These are phyloP conservation scores for Zea luxurians DNA, from an alignment of 176 grass and related monocot species.

Conservation along the genomic window DNA sequence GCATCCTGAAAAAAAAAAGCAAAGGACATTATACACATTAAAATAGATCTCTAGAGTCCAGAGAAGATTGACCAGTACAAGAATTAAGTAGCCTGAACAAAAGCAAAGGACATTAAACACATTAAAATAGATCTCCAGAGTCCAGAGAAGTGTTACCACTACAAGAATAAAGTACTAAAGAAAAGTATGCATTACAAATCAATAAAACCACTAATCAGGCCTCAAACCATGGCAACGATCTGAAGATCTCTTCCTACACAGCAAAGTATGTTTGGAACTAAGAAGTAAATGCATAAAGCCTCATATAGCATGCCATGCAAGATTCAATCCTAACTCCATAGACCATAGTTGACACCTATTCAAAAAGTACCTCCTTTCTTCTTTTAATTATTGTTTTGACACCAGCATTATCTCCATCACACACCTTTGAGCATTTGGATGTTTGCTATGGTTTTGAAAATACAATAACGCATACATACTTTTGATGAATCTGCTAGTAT, in stretches of 20 bases:
- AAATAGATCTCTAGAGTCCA: conserved; percentile 15
- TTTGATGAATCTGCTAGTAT: neutral
- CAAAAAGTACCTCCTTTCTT: neutral
- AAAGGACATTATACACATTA: conserved; percentile 2
- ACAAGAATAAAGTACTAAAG: neutral
- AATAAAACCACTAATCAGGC: neutral
- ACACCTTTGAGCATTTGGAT: neutral
- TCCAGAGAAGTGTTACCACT: conserved; percentile 12
- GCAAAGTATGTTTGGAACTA: neutral
- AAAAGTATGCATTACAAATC: neutral
- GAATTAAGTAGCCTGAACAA: conserved; percentile 2
- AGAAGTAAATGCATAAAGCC: conserved; percentile 3
- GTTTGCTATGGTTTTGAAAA: neutral
- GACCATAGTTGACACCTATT: neutral
- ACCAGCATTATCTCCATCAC: neutral
- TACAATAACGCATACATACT: neutral
- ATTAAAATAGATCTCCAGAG: conserved; percentile 18
- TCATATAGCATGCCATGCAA: neutral
- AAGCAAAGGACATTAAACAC: neutral
- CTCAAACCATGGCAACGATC: neutral
- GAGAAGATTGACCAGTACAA: conserved; percentile 13
- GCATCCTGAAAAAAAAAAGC: conserved; percentile 57
- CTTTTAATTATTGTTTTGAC: neutral
- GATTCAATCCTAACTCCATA: neutral
- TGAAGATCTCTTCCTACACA: conserved; percentile 1